phyloP scores from a whole-genome alignment of 2,329 filamentous ascomycete species.

The Xylogone sp. region DNA sequence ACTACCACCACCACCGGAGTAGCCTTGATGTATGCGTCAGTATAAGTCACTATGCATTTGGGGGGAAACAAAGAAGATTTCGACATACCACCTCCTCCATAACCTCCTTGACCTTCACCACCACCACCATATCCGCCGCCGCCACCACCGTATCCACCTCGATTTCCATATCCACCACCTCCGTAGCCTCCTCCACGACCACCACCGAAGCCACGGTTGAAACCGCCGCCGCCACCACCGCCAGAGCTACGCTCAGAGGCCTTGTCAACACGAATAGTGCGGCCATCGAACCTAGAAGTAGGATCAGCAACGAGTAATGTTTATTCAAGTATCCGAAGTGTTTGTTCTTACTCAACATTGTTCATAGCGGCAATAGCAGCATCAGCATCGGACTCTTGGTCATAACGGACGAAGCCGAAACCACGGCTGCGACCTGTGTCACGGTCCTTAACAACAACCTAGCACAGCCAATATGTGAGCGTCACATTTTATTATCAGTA shows the following conservation, averaged over 20 bases:
- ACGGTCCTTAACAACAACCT: constrained; percentile 98
- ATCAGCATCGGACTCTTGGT: constrained; percentile 71
- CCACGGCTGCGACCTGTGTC: constrained; percentile 95
- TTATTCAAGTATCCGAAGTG: constrained; percentile 2
- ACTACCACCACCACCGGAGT: constrained; percentile 22
- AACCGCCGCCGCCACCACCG: constrained; percentile 48
- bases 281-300: constrained; percentile 76
- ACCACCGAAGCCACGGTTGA: constrained; percentile 32
- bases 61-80: neutral
- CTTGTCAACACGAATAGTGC: constrained; percentile 92
- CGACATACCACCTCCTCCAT: constrained; percentile 18
- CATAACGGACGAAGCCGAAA: constrained; percentile 94
- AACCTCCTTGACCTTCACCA: constrained; percentile 20
- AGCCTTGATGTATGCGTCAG: constrained; percentile 12
- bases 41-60: constrained; percentile 1
- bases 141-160: constrained; percentile 28
- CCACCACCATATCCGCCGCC: constrained; percentile 33
- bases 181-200: constrained; percentile 40
- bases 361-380: constrained; percentile 77
- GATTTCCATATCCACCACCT: constrained; percentile 38
- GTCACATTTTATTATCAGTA: neutral
- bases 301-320: constrained; percentile 10
- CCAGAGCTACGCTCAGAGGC: constrained; percentile 76
- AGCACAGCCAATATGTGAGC: constrained; percentile 11
- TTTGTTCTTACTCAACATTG: constrained; percentile 72